Percentiles rank a stretch among this genome's conserved stretches.
phyloP scores from a whole-genome alignment of 345 rosid species.

The Ricinus communis region DNA sequence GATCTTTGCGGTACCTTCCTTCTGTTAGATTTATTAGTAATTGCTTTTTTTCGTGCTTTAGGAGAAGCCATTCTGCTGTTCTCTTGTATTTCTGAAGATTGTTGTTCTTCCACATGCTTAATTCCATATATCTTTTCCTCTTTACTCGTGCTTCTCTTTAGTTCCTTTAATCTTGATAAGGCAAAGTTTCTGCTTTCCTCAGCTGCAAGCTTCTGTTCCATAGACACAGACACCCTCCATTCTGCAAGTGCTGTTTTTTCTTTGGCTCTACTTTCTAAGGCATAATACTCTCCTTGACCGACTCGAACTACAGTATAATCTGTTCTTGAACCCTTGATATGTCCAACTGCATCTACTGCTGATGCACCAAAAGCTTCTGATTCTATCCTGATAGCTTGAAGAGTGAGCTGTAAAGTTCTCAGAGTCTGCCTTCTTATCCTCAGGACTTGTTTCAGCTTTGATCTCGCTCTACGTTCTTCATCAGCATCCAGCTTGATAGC shows the following conservation, averaged over 20 bases:
- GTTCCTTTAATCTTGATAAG: slow-evolving; percentile 31
- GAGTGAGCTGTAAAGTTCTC: slow-evolving; percentile 34
- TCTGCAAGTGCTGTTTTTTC: slow-evolving; percentile 43
- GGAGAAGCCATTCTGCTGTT: slow-evolving; percentile 21
- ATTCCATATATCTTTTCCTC: background rate
- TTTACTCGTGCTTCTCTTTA: slow-evolving; percentile 1
- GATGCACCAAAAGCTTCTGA: slow-evolving; percentile 44
- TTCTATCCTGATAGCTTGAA: slow-evolving; percentile 43
- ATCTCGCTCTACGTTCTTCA: slow-evolving; percentile 30
- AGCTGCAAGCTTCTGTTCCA: slow-evolving; percentile 48
- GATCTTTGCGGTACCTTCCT: slow-evolving; percentile 12
- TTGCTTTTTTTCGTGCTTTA: slow-evolving; percentile 29
- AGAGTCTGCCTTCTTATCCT: slow-evolving; percentile 47
- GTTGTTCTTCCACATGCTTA: slow-evolving; percentile 19
- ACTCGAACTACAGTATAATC: slow-evolving; percentile 25
- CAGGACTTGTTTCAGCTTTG: slow-evolving; percentile 36
- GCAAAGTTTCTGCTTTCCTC: slow-evolving; percentile 38
- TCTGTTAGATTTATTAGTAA: background rate
- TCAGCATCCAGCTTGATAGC: slow-evolving; percentile 23
- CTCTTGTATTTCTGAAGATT: slow-evolving; percentile 10
- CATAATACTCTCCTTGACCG: slow-evolving; percentile 36
- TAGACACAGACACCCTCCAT: slow-evolving; percentile 44
- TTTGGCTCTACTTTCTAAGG: slow-evolving; percentile 38
- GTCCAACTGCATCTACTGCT: slow-evolving; percentile 23
- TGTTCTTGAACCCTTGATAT: slow-evolving; percentile 24